Base-by-base conservation (phyloP, 2,329 filamentous ascomycete genomes). In the Didymellaceae sp. region DNA sequence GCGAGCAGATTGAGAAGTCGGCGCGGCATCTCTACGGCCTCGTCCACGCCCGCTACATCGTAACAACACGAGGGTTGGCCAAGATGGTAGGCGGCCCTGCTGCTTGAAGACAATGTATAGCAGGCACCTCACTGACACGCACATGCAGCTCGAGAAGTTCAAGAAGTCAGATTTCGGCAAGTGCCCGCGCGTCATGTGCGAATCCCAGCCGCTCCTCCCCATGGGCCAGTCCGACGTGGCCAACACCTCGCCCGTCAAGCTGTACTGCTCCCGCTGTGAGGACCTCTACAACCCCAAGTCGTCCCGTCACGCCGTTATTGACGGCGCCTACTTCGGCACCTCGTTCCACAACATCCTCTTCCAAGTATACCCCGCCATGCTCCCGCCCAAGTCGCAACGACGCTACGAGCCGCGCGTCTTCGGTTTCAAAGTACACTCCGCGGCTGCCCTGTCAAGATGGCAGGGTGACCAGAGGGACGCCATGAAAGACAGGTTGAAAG, bases 311-410 rank as follows among this genome's bases (percentile, higher is more conserved):
- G 91, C 92, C 41, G 84, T 89, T 52, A 97, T 99, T 67, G 94
- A 99, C 72, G 94, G 94, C 57, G 94, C 94, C 59, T 99, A 97
- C 81, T 99, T 99, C 64, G 94, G 94, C 63, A 92, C 93, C 38
- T 96, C 90, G 2, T 99, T 99, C 81, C 93, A 97, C 81, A 97
- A 97, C 77, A 97, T 99, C 75, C 86, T 99, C 56, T 97, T 99
- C 80, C 94, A 99, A 75, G 94, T 99, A 46, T 97, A 97, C 73
- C 93, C 94, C 5, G 86, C 89, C 18, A 82, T 99, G 63, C 86
- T 95, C 42, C 94, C 94, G 3, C 80, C 86, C 61, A 99, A 97
- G 82, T 91, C 86, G 63, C 81, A 86, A 56, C 86, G 91, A 58
- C 85, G 94, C 61, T 97, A 97, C 75, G 84, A 93, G 48, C 94